phyloP scores from a whole-genome alignment of 768 basidiomycete genomes.

The Serendipita vermifera region DNA sequence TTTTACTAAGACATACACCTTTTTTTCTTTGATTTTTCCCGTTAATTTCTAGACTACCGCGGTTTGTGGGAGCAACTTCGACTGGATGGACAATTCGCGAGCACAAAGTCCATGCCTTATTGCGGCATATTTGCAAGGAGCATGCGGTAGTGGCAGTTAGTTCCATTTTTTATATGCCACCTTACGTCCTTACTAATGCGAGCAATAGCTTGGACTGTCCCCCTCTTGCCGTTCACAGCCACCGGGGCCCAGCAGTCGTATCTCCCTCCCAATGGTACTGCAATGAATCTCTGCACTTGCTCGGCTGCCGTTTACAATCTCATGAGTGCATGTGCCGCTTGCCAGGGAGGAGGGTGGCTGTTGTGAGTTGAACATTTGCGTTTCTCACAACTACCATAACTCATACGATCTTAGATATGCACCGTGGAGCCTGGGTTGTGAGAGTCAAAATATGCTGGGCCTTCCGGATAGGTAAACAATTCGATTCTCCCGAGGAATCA shows the following conservation, averaged over 20 bases:
- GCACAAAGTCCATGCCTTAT: not conserved
- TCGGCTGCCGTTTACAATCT: constrained; percentile 2
- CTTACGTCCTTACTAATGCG: not conserved
- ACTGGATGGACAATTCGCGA: not conserved
- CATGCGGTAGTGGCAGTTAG: not conserved
- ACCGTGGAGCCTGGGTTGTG: not conserved
- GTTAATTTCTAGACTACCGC: constrained; percentile 2
- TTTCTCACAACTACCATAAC: too few species aligned
- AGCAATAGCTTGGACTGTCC: constrained; percentile 2
- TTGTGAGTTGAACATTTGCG: too few species aligned
- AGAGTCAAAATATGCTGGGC: not conserved
- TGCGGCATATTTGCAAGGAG: constrained; percentile 1
- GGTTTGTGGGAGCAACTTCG: not conserved
- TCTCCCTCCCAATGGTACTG: not conserved
- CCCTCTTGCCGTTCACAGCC: not conserved
- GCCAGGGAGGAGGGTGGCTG: constrained; percentile 2
- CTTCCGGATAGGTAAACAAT: not conserved
- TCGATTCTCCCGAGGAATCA: not conserved
- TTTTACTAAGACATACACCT: too few species aligned
- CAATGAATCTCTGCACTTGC: constrained; percentile 1
- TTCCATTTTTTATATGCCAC: not conserved
- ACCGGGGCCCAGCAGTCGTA: not conserved
- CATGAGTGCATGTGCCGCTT: constrained; percentile 8
- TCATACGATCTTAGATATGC: not conserved
- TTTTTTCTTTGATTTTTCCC: too few species aligned